Evolutionary conservation across 2,329 filamentous ascomycete genomes (phyloP), one percentile per base, ranked within the genome.

Genomic region (Gaeumannomyces sp.): DNA sequence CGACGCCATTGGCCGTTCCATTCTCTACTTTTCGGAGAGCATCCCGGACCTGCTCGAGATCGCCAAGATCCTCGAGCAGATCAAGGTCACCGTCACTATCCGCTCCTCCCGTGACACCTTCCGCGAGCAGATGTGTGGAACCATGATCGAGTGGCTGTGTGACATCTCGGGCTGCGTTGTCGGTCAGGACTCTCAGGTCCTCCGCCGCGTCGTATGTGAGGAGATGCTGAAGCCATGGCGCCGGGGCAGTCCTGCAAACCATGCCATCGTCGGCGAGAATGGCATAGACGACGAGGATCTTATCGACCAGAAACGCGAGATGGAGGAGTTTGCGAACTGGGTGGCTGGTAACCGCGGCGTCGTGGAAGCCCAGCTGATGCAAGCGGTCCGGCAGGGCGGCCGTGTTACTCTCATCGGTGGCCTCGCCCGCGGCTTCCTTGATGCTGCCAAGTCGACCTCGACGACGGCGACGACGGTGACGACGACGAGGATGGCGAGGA

Each of bases 111-210:
- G 96, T 70, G 95, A 99, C 76, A 98, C 93, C 0, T 99, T 98
- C 78, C 86, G 95, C 66, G 95, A 99, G 64, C 91, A 98, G 74
- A 99, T 99, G 96, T 97, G 93, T 71, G 93, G 91, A n/a, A 92
- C 93, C 22, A 94, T 99, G 67, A 90, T 99, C 64, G 93, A 97
- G 71, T 99, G 96, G 96, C 83, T 99, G 27, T 85, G 89, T 63
- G 96, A 99, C 75, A 96, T 99, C 71, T 86, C 93, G 10, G 93
- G 93, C 35, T 97, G 93, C 76, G 90, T 87, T 64, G 90, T 97
- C 60, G 92, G 92, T 1, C 81, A 86, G 38, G 92, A 99, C 72
- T 85, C 88, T 67, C 83, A 91, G 66, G 87, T 98, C 25, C 80
- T 99, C 59, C 86, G 93, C 53, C 88, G 87, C 63, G 87, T 90